These are phyloP conservation scores for Hyphodiscus hymeniophilus DNA, from an alignment of 495 filamentous ascomycete species.

Conservation along the genomic window DNA sequence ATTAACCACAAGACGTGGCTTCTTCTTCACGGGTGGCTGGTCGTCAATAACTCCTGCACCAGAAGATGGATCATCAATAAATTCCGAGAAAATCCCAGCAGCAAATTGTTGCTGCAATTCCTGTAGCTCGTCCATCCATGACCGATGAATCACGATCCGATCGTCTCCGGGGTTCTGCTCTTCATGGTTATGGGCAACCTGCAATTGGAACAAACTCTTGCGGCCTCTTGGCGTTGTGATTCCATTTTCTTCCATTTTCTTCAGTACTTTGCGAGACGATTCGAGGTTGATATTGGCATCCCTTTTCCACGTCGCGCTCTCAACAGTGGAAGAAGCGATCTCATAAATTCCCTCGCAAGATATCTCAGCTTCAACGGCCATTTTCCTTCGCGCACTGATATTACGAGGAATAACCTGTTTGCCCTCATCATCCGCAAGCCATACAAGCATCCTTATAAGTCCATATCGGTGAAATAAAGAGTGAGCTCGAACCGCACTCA, in stretches of 20 bases:
- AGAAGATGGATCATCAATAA: no score
- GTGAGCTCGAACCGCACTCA: conserved; percentile 31
- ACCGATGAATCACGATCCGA: not conserved
- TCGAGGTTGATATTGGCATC: conserved; percentile 28
- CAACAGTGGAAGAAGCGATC: conserved; percentile 28
- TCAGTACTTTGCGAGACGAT: conserved; percentile 15
- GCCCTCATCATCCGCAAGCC: conserved; percentile 45
- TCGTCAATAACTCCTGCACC: no score
- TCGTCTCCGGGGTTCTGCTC: no score
- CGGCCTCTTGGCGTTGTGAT: conserved; percentile 11
- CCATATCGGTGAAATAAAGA: conserved; percentile 53
- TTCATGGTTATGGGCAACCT: no score
- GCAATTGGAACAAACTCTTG: not conserved
- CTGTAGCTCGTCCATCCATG: not conserved
- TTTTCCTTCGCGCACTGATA: conserved; percentile 40
- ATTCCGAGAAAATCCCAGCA: conserved; percentile 7
- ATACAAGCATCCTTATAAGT: conserved; percentile 62
- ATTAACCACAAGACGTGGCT: no score
- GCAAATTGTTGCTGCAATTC: not conserved
- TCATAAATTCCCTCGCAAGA: conserved; percentile 39
- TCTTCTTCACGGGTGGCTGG: no score
- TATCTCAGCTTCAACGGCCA: conserved; percentile 48
- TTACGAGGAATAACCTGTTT: conserved; percentile 41
- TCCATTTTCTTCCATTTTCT: conserved; percentile 17
- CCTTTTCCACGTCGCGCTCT: not conserved